A percentile compares a stretch with the other conserved stretches of the same genome.
Evolutionary conservation across 164 flowering plant genomes (phyloP).

Genomic region (Magnolia sinica): DNA sequence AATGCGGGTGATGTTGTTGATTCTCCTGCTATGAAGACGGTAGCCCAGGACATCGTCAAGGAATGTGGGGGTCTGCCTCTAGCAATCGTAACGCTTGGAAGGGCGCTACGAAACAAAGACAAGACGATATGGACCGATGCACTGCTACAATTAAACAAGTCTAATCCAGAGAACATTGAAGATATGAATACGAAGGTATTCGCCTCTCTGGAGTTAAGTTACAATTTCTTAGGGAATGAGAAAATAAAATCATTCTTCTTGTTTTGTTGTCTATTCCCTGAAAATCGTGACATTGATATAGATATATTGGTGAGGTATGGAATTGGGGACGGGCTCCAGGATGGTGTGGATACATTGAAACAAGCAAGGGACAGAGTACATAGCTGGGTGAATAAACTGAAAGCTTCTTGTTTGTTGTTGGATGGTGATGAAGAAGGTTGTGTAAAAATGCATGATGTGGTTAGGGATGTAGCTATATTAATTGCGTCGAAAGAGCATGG

Average conservation of each 20-base stretch:
- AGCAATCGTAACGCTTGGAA: conserved; percentile 1
- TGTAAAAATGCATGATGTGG: conserved; percentile 16
- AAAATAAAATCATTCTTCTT: conserved; percentile 16
- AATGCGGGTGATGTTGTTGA: background rate
- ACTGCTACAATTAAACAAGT: conserved; percentile 3
- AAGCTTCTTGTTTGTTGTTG: conserved; percentile 13
- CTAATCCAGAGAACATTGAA: conserved; percentile 5
- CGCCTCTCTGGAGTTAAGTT: conserved; percentile 16
- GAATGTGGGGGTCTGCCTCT: conserved; percentile 13
- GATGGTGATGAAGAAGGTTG: background rate
- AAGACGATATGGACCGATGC: conserved; percentile 15
- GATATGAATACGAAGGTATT: conserved; percentile 15
- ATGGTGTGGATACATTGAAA: background rate
- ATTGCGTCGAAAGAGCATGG: conserved; percentile 6
- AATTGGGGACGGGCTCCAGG: conserved; percentile 3
- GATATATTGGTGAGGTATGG: conserved; percentile 8
- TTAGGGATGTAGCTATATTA: background rate
- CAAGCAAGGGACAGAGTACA: conserved; percentile 1
- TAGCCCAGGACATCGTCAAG: background rate
- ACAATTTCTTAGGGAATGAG: conserved; percentile 14
- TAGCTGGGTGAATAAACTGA: background rate
- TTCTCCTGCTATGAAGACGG: background rate
- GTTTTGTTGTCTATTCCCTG: conserved; percentile 23
- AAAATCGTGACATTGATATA: conserved; percentile 8
- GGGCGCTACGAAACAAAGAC: background rate